Evolutionary conservation across 2,329 filamentous ascomycete species (phyloP).

Genomic region (Coleophoma crateriformis): DNA sequence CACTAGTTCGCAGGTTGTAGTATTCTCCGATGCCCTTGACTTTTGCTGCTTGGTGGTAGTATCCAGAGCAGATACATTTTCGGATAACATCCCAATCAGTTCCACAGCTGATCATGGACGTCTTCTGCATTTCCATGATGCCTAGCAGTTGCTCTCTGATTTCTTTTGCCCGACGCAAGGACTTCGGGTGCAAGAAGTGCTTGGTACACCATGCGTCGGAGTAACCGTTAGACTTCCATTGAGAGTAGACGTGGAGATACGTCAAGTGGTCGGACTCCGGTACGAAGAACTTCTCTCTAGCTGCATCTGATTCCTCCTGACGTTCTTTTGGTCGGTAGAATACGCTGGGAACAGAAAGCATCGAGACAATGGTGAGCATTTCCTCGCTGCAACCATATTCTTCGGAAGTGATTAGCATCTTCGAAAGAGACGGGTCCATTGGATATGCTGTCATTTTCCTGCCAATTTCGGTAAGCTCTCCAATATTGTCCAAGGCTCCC

Average conservation of each 20-base stretch:
- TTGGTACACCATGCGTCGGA: slow-evolving; percentile 88
- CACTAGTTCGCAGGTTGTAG: slow-evolving; percentile 89
- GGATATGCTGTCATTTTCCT: slow-evolving; percentile 95
- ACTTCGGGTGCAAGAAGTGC: slow-evolving; percentile 95
- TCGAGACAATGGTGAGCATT: slow-evolving; percentile 96
- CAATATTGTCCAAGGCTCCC: slow-evolving; percentile 88
- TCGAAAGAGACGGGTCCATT: slow-evolving; percentile 94
- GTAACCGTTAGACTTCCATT: slow-evolving; percentile 88
- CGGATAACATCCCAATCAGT: slow-evolving; percentile 96
- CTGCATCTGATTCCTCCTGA: slow-evolving; percentile 91
- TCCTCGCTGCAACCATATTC: slow-evolving; percentile 93
- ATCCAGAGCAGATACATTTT: slow-evolving; percentile 94
- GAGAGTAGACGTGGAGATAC: slow-evolving; percentile 89
- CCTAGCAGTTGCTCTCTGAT: slow-evolving; percentile 90
- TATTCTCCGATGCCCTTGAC: slow-evolving; percentile 97
- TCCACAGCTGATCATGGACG: slow-evolving; percentile 80
- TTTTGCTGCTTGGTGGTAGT: slow-evolving; percentile 95
- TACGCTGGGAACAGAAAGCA: slow-evolving; percentile 93
- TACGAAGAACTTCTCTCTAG: slow-evolving; percentile 96
- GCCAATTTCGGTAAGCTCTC: slow-evolving; percentile 82
- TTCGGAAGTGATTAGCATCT: slow-evolving; percentile 86
- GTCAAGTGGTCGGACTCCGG: slow-evolving; percentile 96
- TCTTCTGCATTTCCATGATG: slow-evolving; percentile 91
- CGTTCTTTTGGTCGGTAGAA: slow-evolving; percentile 97
- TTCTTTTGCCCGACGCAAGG: slow-evolving; percentile 83